A percentile compares a stretch with the other conserved stretches of the same genome.
Conservation (phyloP, 164 flowering plant genomes). For the Macadamia tetraphylla region DNA sequence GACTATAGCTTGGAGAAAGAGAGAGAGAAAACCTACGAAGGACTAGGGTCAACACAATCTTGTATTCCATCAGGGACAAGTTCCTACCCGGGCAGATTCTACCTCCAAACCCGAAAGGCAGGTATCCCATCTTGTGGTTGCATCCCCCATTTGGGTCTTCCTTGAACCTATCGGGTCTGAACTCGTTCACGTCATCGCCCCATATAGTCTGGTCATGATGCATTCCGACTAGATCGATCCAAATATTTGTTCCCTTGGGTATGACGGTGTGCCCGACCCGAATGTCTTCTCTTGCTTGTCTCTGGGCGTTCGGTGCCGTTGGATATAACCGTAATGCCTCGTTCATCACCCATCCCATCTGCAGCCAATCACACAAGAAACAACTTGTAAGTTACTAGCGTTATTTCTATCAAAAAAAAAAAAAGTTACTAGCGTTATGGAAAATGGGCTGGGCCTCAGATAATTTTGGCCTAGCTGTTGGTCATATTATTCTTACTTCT, state of each 20-base stretch:
- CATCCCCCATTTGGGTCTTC: constrained; percentile 65
- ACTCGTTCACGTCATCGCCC: constrained; percentile 73
- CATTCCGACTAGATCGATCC: constrained; percentile 82
- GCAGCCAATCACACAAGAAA: constrained; percentile 10
- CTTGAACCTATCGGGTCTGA: constrained; percentile 76
- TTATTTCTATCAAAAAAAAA: too few species aligned
- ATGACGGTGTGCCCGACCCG: constrained; percentile 39
- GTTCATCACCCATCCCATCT: constrained; percentile 94
- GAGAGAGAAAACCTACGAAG: constrained; percentile 64
- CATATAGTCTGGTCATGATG: constrained; percentile 70
- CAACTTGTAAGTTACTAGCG: too few species aligned
- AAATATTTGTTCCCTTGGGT: constrained; percentile 80
- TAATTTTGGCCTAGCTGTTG: too few species aligned
- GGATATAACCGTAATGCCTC: constrained; percentile 72
- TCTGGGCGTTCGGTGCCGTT: constrained; percentile 73
- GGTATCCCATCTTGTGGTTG: constrained; percentile 79
- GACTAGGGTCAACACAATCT: constrained; percentile 47
- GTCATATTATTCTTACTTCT: too few species aligned
- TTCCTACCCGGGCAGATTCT: constrained; percentile 82
- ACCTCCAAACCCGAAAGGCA: constrained; percentile 94
- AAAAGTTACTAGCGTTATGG: too few species aligned
- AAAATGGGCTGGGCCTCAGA: too few species aligned
- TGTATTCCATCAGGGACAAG: constrained; percentile 70
- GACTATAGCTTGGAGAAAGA: constrained; percentile 56
- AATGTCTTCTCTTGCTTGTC: constrained; percentile 73